Conservation (phyloP, 176 grass and related monocot genomes). For the Puccinellia tenuiflora region DNA sequence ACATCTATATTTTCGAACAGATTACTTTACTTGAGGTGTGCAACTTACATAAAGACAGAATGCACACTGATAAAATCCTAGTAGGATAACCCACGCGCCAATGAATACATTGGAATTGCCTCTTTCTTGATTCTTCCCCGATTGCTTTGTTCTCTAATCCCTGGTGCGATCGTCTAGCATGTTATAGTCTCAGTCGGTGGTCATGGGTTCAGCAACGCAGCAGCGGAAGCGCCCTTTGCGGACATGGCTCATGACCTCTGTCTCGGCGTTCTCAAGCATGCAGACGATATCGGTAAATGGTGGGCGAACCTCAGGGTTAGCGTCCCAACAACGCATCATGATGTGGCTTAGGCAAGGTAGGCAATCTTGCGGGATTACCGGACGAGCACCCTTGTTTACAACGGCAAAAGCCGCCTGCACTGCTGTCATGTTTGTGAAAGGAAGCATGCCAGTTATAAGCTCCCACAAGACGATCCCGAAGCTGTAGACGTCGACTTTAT, state of each 20-base stretch:
- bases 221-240: constrained; percentile 91
- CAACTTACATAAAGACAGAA: constrained; percentile 37
- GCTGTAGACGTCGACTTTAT: constrained; percentile 98
- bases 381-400: constrained; percentile 84
- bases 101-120: constrained; percentile 21
- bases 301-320: constrained; percentile 79
- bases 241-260: constrained; percentile 72
- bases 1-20: constrained; percentile 36
- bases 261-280: constrained; percentile 86
- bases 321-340: constrained; percentile 96
- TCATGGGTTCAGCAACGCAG: constrained; percentile 89
- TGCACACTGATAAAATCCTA: constrained; percentile 29
- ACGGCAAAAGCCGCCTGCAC: constrained; percentile 97
- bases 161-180: constrained; percentile 5
- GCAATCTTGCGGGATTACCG: constrained; percentile 76
- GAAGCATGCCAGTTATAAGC: constrained; percentile 94
- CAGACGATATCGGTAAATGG: constrained; percentile 81
- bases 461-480: constrained; percentile 97
- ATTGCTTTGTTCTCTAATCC: constrained; percentile 11
- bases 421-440: constrained; percentile 91
- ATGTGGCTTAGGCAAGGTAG: constrained; percentile 71
- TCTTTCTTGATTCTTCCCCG: constrained; percentile 13
- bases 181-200: constrained; percentile 58
- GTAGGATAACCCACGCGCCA: background rate
- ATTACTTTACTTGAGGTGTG: constrained; percentile 43